phyloP scores from a whole-genome alignment of 331 rosid species.

The Malus hybrid region DNA sequence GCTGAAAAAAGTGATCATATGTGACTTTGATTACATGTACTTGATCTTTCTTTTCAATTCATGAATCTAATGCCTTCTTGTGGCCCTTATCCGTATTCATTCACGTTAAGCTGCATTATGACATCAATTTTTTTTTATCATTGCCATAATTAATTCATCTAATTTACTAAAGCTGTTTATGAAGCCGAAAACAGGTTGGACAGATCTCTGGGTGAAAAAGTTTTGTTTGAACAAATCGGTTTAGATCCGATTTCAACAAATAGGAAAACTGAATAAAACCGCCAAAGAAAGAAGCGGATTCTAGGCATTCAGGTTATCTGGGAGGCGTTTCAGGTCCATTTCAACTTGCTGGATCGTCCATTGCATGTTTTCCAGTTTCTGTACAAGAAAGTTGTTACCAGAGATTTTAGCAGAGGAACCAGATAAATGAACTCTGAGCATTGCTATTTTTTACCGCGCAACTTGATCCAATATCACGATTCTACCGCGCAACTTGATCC shows the following conservation, averaged over 20 bases:
- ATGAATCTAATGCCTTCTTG: too few relatives aligned
- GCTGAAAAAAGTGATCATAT: neutral
- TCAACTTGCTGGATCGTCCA: constrained; percentile 95
- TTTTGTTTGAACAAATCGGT: too few relatives aligned
- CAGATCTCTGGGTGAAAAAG: too few relatives aligned
- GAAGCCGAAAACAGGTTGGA: too few relatives aligned
- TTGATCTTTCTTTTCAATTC: neutral
- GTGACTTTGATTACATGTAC: neutral
- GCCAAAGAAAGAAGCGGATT: neutral
- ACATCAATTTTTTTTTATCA: too few relatives aligned
- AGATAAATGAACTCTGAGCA: neutral
- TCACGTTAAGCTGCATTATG: too few relatives aligned
- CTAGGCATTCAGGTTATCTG: constrained; percentile 40
- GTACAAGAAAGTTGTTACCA: constrained; percentile 12
- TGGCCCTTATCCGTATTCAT: too few relatives aligned
- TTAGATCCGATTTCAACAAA: too few relatives aligned
- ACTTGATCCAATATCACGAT: constrained; percentile 35
- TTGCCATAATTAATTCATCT: too few relatives aligned
- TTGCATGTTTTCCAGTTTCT: constrained; percentile 86
- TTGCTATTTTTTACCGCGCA: constrained; percentile 17
- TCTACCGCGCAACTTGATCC: constrained; percentile 71
- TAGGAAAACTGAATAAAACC: too few relatives aligned
- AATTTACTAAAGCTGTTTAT: too few relatives aligned
- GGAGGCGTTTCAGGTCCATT: constrained; percentile 68
- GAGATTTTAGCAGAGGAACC: neutral